Evolutionary conservation across 2,329 filamentous ascomycete genomes (phyloP).

Genomic region (Calonectria montana): DNA sequence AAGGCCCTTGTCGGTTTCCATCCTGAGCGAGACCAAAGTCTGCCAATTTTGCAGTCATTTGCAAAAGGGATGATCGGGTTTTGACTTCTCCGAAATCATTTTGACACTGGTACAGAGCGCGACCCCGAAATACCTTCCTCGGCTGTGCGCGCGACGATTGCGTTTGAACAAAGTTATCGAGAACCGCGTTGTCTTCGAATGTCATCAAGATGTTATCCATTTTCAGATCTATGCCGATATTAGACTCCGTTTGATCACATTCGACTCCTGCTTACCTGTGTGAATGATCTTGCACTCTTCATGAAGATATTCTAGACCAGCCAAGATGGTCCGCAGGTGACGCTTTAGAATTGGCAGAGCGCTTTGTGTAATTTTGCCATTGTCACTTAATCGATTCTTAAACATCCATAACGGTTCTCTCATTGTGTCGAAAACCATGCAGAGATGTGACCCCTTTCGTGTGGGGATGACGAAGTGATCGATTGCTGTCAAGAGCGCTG

Average conservation of each 20-base stretch:
- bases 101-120: constrained; percentile 31
- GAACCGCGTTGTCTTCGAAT: constrained; percentile 34
- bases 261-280: constrained; percentile 47
- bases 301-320: constrained; percentile 55
- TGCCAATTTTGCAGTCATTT: constrained; percentile 29
- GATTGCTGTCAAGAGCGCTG: constrained; percentile 44
- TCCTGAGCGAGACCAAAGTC: constrained; percentile 34
- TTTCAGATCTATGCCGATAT: constrained; percentile 33
- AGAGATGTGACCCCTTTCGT: constrained; percentile 45
- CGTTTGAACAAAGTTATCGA: constrained; percentile 31
- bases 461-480: constrained; percentile 45
- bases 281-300: constrained; percentile 56
- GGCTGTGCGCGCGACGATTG: constrained; percentile 25
- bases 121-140: constrained; percentile 21
- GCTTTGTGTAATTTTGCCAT: constrained; percentile 25
- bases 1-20: constrained; percentile 7
- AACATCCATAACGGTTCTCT: constrained; percentile 54
- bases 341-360: constrained; percentile 47
- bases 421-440: constrained; percentile 51
- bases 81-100: constrained; percentile 31
- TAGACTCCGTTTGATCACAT: not conserved
- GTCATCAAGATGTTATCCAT: constrained; percentile 39
- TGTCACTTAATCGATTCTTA: constrained; percentile 48
- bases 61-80: constrained; percentile 3
- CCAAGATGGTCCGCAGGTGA: constrained; percentile 48